Base-by-base conservation (phyloP, 805 yeast species). In the Ogataea paradorogensis region DNA sequence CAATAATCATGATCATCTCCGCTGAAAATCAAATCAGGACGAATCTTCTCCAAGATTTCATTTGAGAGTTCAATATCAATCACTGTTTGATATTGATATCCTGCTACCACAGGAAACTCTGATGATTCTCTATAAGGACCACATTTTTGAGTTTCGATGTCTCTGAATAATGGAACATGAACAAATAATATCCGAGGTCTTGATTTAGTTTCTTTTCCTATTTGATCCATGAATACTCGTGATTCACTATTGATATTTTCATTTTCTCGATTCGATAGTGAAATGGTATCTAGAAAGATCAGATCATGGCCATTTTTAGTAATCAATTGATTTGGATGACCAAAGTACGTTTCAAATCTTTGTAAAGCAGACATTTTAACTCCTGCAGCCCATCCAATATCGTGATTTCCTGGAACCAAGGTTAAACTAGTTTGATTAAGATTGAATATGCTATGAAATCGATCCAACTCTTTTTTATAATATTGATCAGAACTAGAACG, bases 1-100 rank as follows among this genome's bases (percentile, higher is more conserved):
- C 99, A 93, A 52, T 87, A 89, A 60, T 93, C 99, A 65, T 93
- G 99, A 59, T 93, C 99, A 60, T 93, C 99, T 1, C 99, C 99
- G 5, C 95, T 79, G 55, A 89, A 86, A 4, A 85, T 71, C 9
- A 81, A 61, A 11, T 69, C 69, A 0, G 99, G 99, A 32, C 73
- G 63, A 1, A 91, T 59, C 8, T 62, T 66, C 6, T 69, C 52
- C 31, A 93, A 62, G 5, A 93, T 70, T 15, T 76, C 71, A 28
- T 76, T 71, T 0, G 91, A 68, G 4, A 83, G 54, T 2, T 71
- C 74, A 22, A 74, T 66, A 35, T 80, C 84, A 8, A 93, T 70
- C n/a, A 86, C 91, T 0, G 96, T 90, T 62, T 90, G 96, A 60
- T 88, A 93, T 58, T 93, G 97, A 14, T 70, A 65, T 1, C 99